Conservation (phyloP, 108 stramenopile species). For the Asterionellopsis glacialis region DNA sequence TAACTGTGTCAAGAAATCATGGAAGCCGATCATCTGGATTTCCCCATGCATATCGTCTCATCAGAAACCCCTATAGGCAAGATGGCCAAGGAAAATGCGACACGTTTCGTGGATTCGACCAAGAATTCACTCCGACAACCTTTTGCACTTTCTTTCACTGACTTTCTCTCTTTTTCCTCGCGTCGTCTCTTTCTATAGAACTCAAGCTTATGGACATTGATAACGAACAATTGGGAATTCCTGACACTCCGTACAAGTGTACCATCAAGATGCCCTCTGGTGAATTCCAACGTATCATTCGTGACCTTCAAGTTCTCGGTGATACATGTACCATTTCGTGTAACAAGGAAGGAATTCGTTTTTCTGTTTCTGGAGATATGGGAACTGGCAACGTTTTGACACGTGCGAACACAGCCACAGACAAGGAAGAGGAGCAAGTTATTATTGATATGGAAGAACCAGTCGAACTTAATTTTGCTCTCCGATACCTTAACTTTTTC, state of each 20-base stretch:
- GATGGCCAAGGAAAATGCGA: too few species aligned
- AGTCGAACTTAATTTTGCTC: slow-evolving; percentile 96
- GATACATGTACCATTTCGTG: slow-evolving; percentile 95
- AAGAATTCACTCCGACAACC: slow-evolving; percentile 3
- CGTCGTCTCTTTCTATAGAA: slow-evolving; percentile 41
- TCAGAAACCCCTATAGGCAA: too few species aligned
- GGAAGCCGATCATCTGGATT: too few species aligned
- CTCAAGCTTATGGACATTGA: slow-evolving; percentile 99
- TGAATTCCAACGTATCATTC: slow-evolving; percentile 98
- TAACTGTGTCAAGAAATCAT: too few species aligned
- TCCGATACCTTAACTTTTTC: slow-evolving; percentile 97
- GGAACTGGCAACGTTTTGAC: slow-evolving; percentile 95
- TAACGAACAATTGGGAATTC: slow-evolving; percentile 95
- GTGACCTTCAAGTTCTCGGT: slow-evolving; percentile 95
- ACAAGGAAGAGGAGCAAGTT: slow-evolving; percentile 93
- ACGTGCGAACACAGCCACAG: slow-evolving; percentile 78
- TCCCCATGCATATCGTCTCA: too few species aligned
- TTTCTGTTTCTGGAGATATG: slow-evolving; percentile 90
- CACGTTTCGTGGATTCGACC: too few species aligned
- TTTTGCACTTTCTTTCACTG: slow-evolving; percentile 6
- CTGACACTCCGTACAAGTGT: slow-evolving; percentile 98
- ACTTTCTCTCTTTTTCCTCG: background rate
- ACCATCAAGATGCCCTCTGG: slow-evolving; percentile 90
- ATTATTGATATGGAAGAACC: slow-evolving; percentile 97
- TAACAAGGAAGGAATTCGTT: slow-evolving; percentile 94